Evolutionary conservation across 345 rosid genomes (phyloP), one percentile per base, ranked within the genome.

Genomic region (Bretschneidera sinensis): DNA sequence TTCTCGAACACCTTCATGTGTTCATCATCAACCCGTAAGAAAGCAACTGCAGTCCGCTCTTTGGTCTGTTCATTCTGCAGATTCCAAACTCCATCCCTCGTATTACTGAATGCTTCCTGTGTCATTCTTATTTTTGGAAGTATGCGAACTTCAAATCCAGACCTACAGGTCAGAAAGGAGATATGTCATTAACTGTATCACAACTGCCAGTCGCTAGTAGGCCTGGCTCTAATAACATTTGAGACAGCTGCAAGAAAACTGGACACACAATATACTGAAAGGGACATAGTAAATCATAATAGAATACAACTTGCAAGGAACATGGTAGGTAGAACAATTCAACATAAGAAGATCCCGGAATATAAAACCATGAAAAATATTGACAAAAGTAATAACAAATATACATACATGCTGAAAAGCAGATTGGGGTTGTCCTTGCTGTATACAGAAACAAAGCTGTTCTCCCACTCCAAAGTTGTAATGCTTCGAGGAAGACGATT

Each of bases 391-490:
- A n/a, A n/a, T n/a, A n/a, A n/a, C n/a, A n/a, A n/a, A n/a, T n/a
- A 63, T n/a, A 71, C 87, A 21, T 83, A 95, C 99, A 95, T 95
- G 99, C 99, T 95, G 76, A 95, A 95, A 51, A 95, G 97, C 67
- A 95, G 80, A 75, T 95, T 91, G 0, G 99, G 99, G 63, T 95
- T 95, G 79, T 95, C 99, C 82, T 88, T 95, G 96, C 99, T 95
- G 70, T 91, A 95, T n/a, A 86, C 97, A 59, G 99, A 95, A 53
- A 95, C 97, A 35, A 91, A 95, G 70, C 97, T 78, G 70, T 88
- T 88, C 81, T 95, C 99, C 99, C 99, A 94, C 69, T 94, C 99
- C 80, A 94, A 78, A 15, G 97, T 94, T n/a, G 99, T 94, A 60
- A 94, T 91, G 76, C 99, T 94, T 74, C 99, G 80, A 59, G 99